phyloP scores from a whole-genome alignment of 2,329 filamentous ascomycete species.

The Pseudogymnoascus sp. region DNA sequence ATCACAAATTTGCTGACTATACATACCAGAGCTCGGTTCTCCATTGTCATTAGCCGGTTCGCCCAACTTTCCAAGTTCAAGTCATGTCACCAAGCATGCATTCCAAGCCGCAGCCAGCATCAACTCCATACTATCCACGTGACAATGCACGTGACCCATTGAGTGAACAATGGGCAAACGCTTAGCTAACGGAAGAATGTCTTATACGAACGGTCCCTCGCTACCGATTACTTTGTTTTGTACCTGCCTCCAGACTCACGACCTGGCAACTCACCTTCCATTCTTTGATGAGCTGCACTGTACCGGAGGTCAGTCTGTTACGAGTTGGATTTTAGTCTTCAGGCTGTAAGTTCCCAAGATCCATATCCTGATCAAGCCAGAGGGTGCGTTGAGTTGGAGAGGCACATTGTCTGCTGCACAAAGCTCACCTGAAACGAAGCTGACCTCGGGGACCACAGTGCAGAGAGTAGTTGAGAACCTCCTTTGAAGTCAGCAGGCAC shows the following conservation, averaged over 20 bases:
- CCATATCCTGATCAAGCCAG: not conserved
- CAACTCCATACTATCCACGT: not conserved
- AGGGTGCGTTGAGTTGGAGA: not conserved
- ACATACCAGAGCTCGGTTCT: slow-evolving; percentile 4
- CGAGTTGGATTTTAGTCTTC: slow-evolving; percentile 7
- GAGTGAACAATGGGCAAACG: not conserved
- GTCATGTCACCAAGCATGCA: not conserved
- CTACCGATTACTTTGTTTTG: slow-evolving; percentile 5
- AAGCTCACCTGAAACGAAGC: slow-evolving; percentile 4
- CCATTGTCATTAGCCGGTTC: not conserved
- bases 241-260: slow-evolving; percentile 1
- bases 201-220: slow-evolving; percentile 3
- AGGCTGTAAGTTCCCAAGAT: not conserved
- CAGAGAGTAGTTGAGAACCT: slow-evolving; percentile 33
- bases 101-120: not conserved
- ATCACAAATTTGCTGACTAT: not conserved
- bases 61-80: not conserved
- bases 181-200: slow-evolving; percentile 8
- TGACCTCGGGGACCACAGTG: slow-evolving; percentile 13
- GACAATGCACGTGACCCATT: not conserved
- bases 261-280: slow-evolving; percentile 9
- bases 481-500: slow-evolving; percentile 79
- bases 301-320: not conserved
- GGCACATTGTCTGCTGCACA: not conserved
- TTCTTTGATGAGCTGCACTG: slow-evolving; percentile 6